phyloP scores from a whole-genome alignment of 306 rosid species.

The Quercus aquifolioides region DNA sequence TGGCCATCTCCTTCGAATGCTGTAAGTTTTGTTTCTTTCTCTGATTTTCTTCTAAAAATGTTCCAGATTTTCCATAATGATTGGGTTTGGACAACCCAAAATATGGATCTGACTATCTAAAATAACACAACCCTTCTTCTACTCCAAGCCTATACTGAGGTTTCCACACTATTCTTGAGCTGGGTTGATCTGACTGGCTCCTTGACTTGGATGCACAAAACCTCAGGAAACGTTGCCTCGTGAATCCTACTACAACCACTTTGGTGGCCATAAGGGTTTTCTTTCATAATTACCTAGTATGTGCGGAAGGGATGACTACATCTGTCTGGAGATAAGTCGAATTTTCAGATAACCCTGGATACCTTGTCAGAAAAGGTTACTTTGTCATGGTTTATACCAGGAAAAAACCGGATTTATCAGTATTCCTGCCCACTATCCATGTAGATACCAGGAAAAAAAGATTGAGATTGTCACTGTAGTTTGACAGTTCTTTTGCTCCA shows the following conservation, averaged over 20 bases:
- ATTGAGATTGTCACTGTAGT: not conserved
- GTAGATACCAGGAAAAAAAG: not conserved
- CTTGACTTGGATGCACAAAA: not conserved
- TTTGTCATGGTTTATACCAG: not conserved
- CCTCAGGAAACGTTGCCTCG: not conserved
- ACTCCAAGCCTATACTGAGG: constrained; percentile 3
- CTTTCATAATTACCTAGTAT: not conserved
- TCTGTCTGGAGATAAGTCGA: not conserved
- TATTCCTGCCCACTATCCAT: not conserved
- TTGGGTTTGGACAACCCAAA: not conserved
- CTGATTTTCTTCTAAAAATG: constrained; percentile 5
- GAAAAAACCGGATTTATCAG: not conserved
- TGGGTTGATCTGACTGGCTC: not conserved
- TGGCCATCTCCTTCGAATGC: constrained; percentile 98
- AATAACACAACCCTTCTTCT: not conserved
- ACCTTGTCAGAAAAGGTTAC: not conserved
- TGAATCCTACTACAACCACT: not conserved
- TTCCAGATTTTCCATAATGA: not conserved
- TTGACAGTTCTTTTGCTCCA: constrained; percentile 9
- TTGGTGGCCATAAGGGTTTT: not conserved
- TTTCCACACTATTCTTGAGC: not conserved
- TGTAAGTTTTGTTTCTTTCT: constrained; percentile 49
- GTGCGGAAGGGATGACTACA: not conserved
- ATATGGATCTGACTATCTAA: not conserved
- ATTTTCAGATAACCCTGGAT: not conserved